phyloP scores from a whole-genome alignment of 2,329 filamentous ascomycete genomes.

The Xylaria digitata region DNA sequence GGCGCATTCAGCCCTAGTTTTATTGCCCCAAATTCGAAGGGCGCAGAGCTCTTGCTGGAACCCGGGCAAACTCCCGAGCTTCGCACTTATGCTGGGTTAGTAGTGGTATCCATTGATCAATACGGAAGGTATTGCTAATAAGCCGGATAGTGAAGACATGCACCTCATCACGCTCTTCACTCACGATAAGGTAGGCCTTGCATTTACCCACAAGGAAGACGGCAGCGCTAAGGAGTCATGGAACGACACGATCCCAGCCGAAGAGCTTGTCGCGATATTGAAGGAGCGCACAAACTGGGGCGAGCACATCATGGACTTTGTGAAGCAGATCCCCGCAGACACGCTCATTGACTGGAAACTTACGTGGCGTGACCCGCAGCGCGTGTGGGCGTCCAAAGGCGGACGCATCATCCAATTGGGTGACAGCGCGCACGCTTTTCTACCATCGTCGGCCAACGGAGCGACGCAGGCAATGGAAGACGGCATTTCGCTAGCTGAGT shows the following conservation, averaged over 20 bases:
- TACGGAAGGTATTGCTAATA: background rate
- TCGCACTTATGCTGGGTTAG: conserved; percentile 32
- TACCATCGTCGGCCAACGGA: conserved; percentile 53
- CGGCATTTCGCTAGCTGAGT: conserved; percentile 49
- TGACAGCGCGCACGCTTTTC: conserved; percentile 53
- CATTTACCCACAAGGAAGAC: conserved; percentile 33
- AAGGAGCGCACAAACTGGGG: conserved; percentile 29
- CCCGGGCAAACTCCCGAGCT: conserved; percentile 29
- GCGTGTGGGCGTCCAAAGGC: conserved; percentile 48
- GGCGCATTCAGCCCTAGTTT: conserved; percentile 28
- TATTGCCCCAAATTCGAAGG: conserved; percentile 21
- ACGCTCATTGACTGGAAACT: conserved; percentile 56
- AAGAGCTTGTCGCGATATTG: conserved; percentile 24
- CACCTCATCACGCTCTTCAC: conserved; percentile 31
- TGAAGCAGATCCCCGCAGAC: conserved; percentile 31
- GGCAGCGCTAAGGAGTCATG: conserved; percentile 32
- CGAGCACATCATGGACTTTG: conserved; percentile 36
- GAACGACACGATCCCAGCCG: conserved; percentile 23
- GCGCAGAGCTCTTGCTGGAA: conserved; percentile 22
- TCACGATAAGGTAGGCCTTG: conserved; percentile 31
- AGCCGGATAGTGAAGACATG: conserved; percentile 18
- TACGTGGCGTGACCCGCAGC: conserved; percentile 51
- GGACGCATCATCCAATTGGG: conserved; percentile 51
- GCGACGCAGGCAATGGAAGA: conserved; percentile 54
- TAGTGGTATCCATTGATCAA: background rate